Evolutionary conservation across 805 yeast genomes (phyloP), one percentile per base, ranked within the genome.

Genomic region (Blastobotrys muscicola): DNA sequence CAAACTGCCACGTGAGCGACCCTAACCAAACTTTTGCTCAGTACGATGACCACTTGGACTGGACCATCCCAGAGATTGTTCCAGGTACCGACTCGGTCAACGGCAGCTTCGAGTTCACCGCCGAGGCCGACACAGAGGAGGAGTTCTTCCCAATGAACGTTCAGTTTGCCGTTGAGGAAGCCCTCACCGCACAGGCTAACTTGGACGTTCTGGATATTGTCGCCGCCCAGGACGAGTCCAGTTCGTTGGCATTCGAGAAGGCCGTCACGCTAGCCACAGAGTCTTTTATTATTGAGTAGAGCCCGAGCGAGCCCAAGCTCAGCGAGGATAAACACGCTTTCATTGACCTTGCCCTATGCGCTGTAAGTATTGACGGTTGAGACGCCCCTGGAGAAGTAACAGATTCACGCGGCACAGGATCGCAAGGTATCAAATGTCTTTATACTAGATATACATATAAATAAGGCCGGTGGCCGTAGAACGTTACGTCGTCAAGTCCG

Each of bases 121-220:
- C 85, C 46, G 82, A 80, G 51, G 82, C 80, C 13, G 80, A 72
- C 33, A 77, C 75, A 50, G 97, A 90, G 63, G 95, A 87, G 49
- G 72, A 77, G 9, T 69, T 90, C 55, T 90, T 87, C 83, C 98
- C 98, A 48, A 77, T 90, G 70, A 78, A 78, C 55, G 74, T 87
- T 33, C 64, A 70, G 40, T 85, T 87, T 66, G 66, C 70, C 33
- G 71, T 72, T 15, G 50, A 47, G 15, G 51, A 49, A 13, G 38
- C 57, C 33, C 37, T 48, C 12, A 66, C 71, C 29, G 76, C 80
- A 15, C 71, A 84, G 49, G 85, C 90, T 43, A 71, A 75, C 41
- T 79, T 89, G 45, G 74, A 71, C 50, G 76, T 85, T 38, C 63
- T 73, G 35, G 79, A 74, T 46, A 77, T 84, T 47, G 74, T 75